A percentile compares a stretch with the other conserved stretches of the same genome.
These are phyloP conservation scores for Alternaria gaisen DNA, from an alignment of 2,329 filamentous ascomycete genomes.

Conservation along the genomic window DNA sequence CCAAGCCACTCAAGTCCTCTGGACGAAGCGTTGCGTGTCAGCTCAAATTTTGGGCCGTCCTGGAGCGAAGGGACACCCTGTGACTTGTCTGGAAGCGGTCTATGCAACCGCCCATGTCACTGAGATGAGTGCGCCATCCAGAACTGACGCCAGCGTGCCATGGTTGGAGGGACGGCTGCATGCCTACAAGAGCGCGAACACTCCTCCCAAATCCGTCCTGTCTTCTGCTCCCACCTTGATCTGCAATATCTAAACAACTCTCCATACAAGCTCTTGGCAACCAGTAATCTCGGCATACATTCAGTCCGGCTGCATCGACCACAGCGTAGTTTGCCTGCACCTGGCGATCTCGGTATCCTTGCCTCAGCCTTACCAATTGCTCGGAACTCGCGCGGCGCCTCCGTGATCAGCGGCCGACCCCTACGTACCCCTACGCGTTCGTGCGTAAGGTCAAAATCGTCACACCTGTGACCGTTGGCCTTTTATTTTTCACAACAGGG, in stretches of 20 bases:
- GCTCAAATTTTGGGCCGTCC: conserved; percentile 38
- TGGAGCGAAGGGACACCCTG: conserved; percentile 34
- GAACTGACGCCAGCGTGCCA: conserved; percentile 26
- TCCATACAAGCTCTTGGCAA: conserved; percentile 1
- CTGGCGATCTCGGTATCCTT: conserved; percentile 24
- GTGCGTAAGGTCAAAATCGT: conserved; percentile 24
- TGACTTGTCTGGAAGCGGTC: conserved; percentile 40
- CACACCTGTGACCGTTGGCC: conserved; percentile 20
- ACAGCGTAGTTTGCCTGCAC: conserved; percentile 7
- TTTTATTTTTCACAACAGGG: conserved; percentile 17
- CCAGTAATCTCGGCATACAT: conserved; percentile 7
- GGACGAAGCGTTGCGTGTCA: conserved; percentile 40
- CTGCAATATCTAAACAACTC: conserved; percentile 3
- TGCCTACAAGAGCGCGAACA: conserved; percentile 37
- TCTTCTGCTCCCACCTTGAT: conserved; percentile 8
- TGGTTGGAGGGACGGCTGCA: conserved; percentile 4
- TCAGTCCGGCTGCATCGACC: background rate
- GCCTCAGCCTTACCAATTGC: conserved; percentile 26
- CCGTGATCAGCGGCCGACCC: conserved; percentile 21
- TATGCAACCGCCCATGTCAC: conserved; percentile 31
- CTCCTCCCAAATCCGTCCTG: conserved; percentile 22
- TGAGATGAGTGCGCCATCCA: conserved; percentile 28
- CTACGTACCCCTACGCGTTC: conserved; percentile 28
- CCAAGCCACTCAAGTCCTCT: conserved; percentile 25
- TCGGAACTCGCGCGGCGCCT: conserved; percentile 22